These are phyloP conservation scores for Wickerhamomyces sp. DNA, from an alignment of 1,139 yeast species.

Conservation along the genomic window DNA sequence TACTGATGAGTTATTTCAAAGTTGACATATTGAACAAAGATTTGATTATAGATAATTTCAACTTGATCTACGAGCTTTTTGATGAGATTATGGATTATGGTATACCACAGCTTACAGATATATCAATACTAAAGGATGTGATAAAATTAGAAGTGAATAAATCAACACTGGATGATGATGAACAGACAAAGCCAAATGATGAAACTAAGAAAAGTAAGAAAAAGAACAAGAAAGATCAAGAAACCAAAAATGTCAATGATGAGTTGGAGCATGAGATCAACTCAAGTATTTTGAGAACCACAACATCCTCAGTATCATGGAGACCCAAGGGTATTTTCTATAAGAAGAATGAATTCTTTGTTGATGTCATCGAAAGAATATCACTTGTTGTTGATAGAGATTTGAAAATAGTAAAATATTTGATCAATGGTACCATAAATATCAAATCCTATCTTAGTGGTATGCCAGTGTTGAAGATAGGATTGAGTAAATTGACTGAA, in stretches of 20 bases:
- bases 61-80: conserved; percentile 62
- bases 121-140: conserved; percentile 65
- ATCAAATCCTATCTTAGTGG: conserved; percentile 71
- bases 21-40: conserved; percentile 45
- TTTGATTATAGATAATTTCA: conserved; percentile 58
- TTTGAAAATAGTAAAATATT: conserved; percentile 49
- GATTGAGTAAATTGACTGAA: conserved; percentile 50
- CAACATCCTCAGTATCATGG: conserved; percentile 74
- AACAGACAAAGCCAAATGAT: background rate
- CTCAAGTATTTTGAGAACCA: conserved; percentile 64
- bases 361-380: conserved; percentile 64
- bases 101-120: conserved; percentile 68
- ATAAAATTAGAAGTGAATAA: conserved; percentile 35
- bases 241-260: background rate
- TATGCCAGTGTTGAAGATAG: conserved; percentile 68
- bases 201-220: too few species aligned
- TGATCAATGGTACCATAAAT: conserved; percentile 58
- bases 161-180: conserved; percentile 25
- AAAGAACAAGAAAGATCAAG: too few species aligned
- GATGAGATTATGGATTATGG: conserved; percentile 77
- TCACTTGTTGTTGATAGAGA: conserved; percentile 58
- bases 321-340: conserved; percentile 77
- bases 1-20: conserved; percentile 53
- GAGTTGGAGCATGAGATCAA: conserved; percentile 34
- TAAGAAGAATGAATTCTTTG: conserved; percentile 72